Conservation (phyloP, 2,329 filamentous ascomycete genomes). For the Venturia nashicola region DNA sequence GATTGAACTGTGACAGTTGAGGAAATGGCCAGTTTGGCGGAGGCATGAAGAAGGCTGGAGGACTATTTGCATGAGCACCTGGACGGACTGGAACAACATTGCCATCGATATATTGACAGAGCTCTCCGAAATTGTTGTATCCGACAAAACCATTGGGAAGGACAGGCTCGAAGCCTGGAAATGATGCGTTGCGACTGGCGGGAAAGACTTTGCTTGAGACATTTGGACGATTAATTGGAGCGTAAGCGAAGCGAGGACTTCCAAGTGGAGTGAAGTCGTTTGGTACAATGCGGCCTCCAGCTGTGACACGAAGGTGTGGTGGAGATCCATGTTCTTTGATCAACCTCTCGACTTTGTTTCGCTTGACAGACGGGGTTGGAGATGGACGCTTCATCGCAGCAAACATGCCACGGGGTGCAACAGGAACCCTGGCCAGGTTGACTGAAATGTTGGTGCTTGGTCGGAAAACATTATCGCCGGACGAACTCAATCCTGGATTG, state of each 20-base stretch:
- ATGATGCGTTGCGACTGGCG: not conserved
- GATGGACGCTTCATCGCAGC: slow-evolving; percentile 27
- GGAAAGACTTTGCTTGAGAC: slow-evolving; percentile 4
- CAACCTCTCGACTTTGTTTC: slow-evolving; percentile 35
- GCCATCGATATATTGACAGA: slow-evolving; percentile 26
- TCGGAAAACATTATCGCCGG: not conserved
- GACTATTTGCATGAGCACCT: slow-evolving; percentile 18
- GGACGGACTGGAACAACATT: slow-evolving; percentile 20
- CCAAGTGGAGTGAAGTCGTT: slow-evolving; percentile 22
- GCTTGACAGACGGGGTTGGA: slow-evolving; percentile 37
- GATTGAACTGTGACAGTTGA: not conserved
- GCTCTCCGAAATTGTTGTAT: slow-evolving; percentile 22
- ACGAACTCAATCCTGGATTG: slow-evolving; percentile 11
- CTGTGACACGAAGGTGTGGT: slow-evolving; percentile 37
- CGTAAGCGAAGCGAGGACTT: slow-evolving; percentile 5
- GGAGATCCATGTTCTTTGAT: slow-evolving; percentile 40
- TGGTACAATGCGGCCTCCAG: slow-evolving; percentile 40
- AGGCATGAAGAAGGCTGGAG: slow-evolving; percentile 21
- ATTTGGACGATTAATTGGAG: not conserved
- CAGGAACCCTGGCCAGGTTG: slow-evolving; percentile 12
- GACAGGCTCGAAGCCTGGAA: slow-evolving; percentile 13
- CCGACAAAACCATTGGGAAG: slow-evolving; percentile 25
- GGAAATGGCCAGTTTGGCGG: slow-evolving; percentile 21
- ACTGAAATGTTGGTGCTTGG: slow-evolving; percentile 16
- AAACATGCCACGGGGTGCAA: slow-evolving; percentile 8